phyloP scores from a whole-genome alignment of 805 yeast species.

The Kazachstania psychrophila region DNA sequence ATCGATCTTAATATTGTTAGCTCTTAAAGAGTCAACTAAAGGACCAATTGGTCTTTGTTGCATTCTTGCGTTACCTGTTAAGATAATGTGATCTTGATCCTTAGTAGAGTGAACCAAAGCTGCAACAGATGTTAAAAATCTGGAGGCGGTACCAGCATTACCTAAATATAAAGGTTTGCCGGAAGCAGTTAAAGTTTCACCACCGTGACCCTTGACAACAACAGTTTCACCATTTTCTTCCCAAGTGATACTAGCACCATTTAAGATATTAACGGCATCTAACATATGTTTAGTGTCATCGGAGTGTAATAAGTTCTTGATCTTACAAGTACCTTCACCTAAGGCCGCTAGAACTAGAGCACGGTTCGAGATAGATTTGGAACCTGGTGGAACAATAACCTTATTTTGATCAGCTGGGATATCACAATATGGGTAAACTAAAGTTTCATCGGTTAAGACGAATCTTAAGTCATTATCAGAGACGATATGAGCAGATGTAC shows the following conservation, averaged over 20 bases:
- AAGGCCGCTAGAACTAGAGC: slow-evolving; percentile 89
- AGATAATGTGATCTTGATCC: slow-evolving; percentile 39
- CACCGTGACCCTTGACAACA: slow-evolving; percentile 78
- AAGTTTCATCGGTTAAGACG: slow-evolving; percentile 71
- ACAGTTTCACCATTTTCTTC: slow-evolving; percentile 89
- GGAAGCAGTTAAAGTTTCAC: slow-evolving; percentile 53
- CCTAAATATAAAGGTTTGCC: slow-evolving; percentile 74
- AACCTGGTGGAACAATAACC: slow-evolving; percentile 80
- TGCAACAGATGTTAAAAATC: slow-evolving; percentile 88
- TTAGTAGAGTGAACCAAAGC: slow-evolving; percentile 56
- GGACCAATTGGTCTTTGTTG: slow-evolving; percentile 97
- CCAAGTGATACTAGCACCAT: slow-evolving; percentile 73
- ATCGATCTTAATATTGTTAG: slow-evolving; percentile 67
- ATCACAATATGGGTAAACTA: slow-evolving; percentile 50
- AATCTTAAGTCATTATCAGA: slow-evolving; percentile 72
- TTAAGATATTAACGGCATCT: slow-evolving; percentile 66
- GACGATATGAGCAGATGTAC: slow-evolving; percentile 77
- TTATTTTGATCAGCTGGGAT: slow-evolving; percentile 19
- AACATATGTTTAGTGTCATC: slow-evolving; percentile 96
- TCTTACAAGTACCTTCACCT: slow-evolving; percentile 73
- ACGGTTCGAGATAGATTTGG: slow-evolving; percentile 92
- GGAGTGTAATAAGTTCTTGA: slow-evolving; percentile 82
- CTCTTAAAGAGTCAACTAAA: slow-evolving; percentile 77
- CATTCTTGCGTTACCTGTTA: slow-evolving; percentile 96
- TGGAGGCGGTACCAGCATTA: slow-evolving; percentile 96